Evolutionary conservation across 352 stramenopile species (phyloP).

Genomic region (Hyaloperonospora arabidopsidis): DNA sequence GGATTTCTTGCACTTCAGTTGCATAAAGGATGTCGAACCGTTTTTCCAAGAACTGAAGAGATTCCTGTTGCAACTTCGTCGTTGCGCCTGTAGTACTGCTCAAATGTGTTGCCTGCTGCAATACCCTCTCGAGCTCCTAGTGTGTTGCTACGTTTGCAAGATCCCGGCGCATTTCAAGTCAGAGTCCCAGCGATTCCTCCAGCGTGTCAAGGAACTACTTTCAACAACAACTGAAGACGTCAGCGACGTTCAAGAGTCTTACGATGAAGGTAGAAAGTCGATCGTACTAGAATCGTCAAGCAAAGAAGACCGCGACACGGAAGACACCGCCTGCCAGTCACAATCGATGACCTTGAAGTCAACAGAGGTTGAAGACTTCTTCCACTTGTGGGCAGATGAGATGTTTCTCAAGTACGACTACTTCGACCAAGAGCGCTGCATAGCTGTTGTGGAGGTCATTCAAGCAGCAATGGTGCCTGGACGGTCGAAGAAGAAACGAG

Average conservation of each 20-base stretch:
- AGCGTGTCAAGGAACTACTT: constrained; percentile 16
- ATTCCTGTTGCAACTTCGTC: constrained; percentile 14
- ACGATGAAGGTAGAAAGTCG: not conserved
- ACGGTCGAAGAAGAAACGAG: not conserved
- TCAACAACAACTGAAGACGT: not conserved
- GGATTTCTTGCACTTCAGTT: constrained; percentile 12
- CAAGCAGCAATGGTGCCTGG: not conserved
- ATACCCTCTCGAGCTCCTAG: constrained; percentile 35
- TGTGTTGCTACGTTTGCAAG: constrained; percentile 33
- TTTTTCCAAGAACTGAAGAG: constrained; percentile 19
- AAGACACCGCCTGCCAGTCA: not conserved
- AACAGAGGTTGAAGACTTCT: constrained; percentile 23
- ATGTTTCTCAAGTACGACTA: constrained; percentile 50
- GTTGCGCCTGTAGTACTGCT: constrained; percentile 15
- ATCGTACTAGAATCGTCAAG: not conserved
- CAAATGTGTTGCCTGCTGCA: constrained; percentile 35
- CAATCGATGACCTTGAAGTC: not conserved
- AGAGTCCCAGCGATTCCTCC: constrained; percentile 20
- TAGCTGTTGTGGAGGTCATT: constrained; percentile 17
- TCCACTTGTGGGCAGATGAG: constrained; percentile 29
- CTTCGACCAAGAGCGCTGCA: constrained; percentile 26
- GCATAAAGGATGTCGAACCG: constrained; percentile 12
- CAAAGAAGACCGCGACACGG: not conserved
- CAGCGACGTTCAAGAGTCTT: not conserved
- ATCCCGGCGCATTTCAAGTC: constrained; percentile 8